Evolutionary conservation across 139 green algal species (phyloP), one percentile per base, ranked within the genome.

Genomic region (Prasinococcaceae sp.): DNA sequence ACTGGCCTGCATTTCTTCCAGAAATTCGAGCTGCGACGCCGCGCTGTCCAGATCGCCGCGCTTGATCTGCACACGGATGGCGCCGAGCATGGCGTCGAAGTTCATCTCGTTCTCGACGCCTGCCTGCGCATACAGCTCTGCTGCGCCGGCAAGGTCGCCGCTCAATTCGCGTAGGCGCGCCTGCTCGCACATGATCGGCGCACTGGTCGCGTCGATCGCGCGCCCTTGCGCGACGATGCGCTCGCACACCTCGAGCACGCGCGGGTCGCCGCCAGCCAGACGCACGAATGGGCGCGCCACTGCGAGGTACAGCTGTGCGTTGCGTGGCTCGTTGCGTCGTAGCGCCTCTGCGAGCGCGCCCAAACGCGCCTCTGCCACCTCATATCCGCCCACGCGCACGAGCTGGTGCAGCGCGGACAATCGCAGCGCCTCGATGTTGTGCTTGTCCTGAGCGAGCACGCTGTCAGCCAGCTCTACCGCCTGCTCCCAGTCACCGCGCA

Each of bases 41-140:
- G 74, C 74, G 33, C 83, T 69, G 2, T 78, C 65, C 33, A 83
- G 56, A 47, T 78, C 55, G 1, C 66, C 70, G 29, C 6, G 29
- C 28, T 65, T 45, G 14, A 83, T 53, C 43, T 70, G 43, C 42
- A 62, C 69, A 54, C 76, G 66, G 30, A 77, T 60, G 22, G 52
- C 16, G 32, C 73, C 76, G 54, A 64, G 49, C 25, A 69, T 72
- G 22, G 73, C 70, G 0, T 62, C 57, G 39, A 79, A 58, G 61
- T 74, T 69, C 29, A 85, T 61, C 58, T 81, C 75, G 40, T 85
- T 70, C 32, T 79, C 47, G 39, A 65, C 37, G 22, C 63, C 43
- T 12, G 75, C 78, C 17, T 43, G 30, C 14, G 47, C 38, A 52
- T 75, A 85, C 16, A 56, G 57, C 26, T 69, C 60, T 1, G 38